phyloP scores from a whole-genome alignment of 192 early-diverging fungal genomes.

The Coemansia sp. region DNA sequence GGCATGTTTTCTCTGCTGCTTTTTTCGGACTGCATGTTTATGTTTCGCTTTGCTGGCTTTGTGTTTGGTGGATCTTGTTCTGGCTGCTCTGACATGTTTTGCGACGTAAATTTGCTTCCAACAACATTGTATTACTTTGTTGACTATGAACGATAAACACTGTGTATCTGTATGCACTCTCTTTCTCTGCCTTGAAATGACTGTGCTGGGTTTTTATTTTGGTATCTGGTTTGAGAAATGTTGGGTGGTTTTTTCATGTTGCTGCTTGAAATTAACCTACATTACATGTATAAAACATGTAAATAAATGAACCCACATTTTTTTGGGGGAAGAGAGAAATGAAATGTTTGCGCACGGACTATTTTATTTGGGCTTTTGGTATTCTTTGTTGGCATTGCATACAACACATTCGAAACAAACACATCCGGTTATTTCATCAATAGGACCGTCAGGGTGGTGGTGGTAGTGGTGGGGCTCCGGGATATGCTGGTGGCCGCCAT shows the following conservation, averaged over 20 bases:
- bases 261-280: too few relatives aligned
- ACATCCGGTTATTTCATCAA: not conserved
- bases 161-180: too few relatives aligned
- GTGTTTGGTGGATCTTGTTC: not conserved
- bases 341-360: too few relatives aligned
- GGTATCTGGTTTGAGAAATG: too few relatives aligned
- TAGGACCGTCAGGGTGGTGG: conserved; percentile 19
- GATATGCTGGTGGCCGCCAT: conserved; percentile 15
- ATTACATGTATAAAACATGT: too few relatives aligned
- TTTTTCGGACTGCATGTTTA: too few relatives aligned
- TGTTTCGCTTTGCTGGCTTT: conserved; percentile 8
- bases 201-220: conserved; percentile 4
- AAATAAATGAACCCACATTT: too few relatives aligned
- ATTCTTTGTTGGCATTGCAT: conserved; percentile 1
- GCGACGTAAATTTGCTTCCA: too few relatives aligned
- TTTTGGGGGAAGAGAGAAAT: too few relatives aligned
- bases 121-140: too few relatives aligned
- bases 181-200: not conserved
- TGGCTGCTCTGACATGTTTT: not conserved
- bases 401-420: not conserved
- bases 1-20: not conserved
- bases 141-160: too few relatives aligned
- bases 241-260: too few relatives aligned
- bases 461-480: not conserved
- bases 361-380: not conserved